Base-by-base conservation (phyloP, 2,329 filamentous ascomycete species). In the Trichoderma sp. region DNA sequence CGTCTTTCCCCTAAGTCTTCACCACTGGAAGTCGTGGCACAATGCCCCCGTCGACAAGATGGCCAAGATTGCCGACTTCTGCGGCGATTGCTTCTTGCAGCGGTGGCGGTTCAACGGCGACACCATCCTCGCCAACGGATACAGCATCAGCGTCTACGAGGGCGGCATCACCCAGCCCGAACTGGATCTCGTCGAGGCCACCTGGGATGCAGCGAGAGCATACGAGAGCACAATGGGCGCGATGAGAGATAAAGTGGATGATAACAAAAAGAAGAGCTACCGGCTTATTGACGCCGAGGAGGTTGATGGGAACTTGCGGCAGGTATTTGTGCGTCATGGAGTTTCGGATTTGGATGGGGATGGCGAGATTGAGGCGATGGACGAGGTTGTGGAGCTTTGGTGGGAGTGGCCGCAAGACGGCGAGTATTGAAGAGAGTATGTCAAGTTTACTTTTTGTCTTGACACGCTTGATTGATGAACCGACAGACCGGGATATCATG, bases 11-110 rank as follows among this genome's bases (percentile, higher is more conserved):
- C 77, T 89, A 14, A 88, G 84, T 61, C 78, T 90, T 7, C 88
- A 90, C 75, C 88, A 90, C 79, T 89, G 87, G 87, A 89, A 88
- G 75, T 86, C 83, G 14, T 89, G 87, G 86, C 87, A 88, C 77
- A 73, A 81, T 10, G 81, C 80, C 31, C 84, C 83, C 1, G 73
- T 74, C 21, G 72, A 72, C 49, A 71, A 71, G 52, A 73, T 73
- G 37, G 68, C 68, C 70, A 71, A 71, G 69, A 8, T 72, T 11
- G 63, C 59, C 56, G 47, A 69, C 1, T 70, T 87, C n/a, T 89
- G 88, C 72, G 87, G 88, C 5, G 83, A 85, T 59, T 89, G 87
- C 70, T 83, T 89, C 71, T 77, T 90, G 60, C 85, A 87, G 73
- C 82, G 88, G 29, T 89, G 83, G 80, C 79, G 82, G 56, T 83